Base-by-base conservation (phyloP, 1,284 basidiomycete genomes). In the Rhodotorula sp. region DNA sequence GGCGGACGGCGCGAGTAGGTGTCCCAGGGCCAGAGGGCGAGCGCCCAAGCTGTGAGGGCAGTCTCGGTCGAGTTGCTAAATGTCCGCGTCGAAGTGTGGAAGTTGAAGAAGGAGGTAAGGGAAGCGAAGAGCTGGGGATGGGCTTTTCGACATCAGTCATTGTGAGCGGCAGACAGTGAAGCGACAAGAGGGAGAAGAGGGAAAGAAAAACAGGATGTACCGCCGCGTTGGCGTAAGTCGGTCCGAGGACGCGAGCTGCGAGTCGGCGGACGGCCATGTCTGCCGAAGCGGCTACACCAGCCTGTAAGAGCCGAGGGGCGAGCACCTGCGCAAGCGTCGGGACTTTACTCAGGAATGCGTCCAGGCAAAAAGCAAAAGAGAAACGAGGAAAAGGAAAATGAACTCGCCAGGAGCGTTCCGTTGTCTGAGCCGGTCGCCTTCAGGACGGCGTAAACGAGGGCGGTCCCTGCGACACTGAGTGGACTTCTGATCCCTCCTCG, bases 11-110 rank as follows among this genome's bases (percentile, higher is more conserved):
- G 29, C 43, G 20, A 39, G 18, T 43, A 29, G 29, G 16, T 43
- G 39, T 47, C 52, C 54, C 52, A 81, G 0, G 86, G 94, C 83
- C 92, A 98, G 79, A 87, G 87, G 34, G 84, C 85, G 63, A 97
- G 85, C 0, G 94, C 94, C 51, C 90, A 82, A 0, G 89, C 88
- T 0, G 91, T 91, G 56, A 99, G 81, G 0, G 91, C 88, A 0
- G 93, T 94, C 80, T 99, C 97, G 29, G 93, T 83, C 8, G 93
- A 95, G 80, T 98, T 99, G 21, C 93, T 96, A 52, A 99, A 84
- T 0, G 94, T 92, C 29, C 97, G 87, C 7, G 93, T 90, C 18
- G 97, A 84, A 1, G 92, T 88, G 66, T 96, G 85, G 0, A 87
- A 87, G 79, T 96, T 87, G 83, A 97, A 99, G 77, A 96, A 87